Evolutionary conservation across 306 rosid genomes (phyloP).

Genomic region (Trichosanthes cucumerina): DNA sequence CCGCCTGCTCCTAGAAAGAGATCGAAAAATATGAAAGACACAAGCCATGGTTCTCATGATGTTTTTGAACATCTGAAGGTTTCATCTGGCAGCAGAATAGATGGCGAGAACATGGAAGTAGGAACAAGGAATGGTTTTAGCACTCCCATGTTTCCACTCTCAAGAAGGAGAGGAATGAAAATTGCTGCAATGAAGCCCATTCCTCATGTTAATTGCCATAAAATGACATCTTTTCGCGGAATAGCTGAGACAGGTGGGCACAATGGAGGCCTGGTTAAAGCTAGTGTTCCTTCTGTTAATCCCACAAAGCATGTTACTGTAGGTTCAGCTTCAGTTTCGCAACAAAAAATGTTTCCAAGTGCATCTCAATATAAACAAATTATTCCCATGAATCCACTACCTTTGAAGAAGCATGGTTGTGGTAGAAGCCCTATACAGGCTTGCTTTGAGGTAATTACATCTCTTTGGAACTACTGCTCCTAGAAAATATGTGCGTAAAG

Average conservation of each 20-base stretch:
- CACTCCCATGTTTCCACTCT: slow-evolving; percentile 45
- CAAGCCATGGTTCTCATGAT: slow-evolving; percentile 23
- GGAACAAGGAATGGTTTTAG: slow-evolving; percentile 48
- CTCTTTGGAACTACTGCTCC: neutral
- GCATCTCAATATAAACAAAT: slow-evolving; percentile 83
- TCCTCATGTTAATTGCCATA: slow-evolving; percentile 76
- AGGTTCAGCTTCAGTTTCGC: slow-evolving; percentile 69
- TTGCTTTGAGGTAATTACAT: slow-evolving; percentile 75
- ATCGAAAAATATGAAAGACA: slow-evolving; percentile 33
- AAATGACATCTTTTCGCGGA: slow-evolving; percentile 71
- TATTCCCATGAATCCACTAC: slow-evolving; percentile 87
- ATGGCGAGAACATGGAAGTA: slow-evolving; percentile 27
- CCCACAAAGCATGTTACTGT: slow-evolving; percentile 55
- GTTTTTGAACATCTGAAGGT: slow-evolving; percentile 20
- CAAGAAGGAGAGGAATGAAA: slow-evolving; percentile 74
- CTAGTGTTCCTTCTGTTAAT: slow-evolving; percentile 37
- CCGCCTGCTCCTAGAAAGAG: slow-evolving; percentile 95
- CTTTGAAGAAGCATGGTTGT: slow-evolving; percentile 94
- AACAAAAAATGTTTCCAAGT: slow-evolving; percentile 66
- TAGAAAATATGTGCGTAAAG: neutral
- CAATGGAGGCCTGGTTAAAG: slow-evolving; percentile 61
- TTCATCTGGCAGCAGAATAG: slow-evolving; percentile 17
- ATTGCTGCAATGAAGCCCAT: slow-evolving; percentile 95
- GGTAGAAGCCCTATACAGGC: slow-evolving; percentile 66
- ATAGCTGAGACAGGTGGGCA: slow-evolving; percentile 50